Evolutionary conservation across 257 asterid species (phyloP).

Genomic region (Oldenlandia corymbosa): DNA sequence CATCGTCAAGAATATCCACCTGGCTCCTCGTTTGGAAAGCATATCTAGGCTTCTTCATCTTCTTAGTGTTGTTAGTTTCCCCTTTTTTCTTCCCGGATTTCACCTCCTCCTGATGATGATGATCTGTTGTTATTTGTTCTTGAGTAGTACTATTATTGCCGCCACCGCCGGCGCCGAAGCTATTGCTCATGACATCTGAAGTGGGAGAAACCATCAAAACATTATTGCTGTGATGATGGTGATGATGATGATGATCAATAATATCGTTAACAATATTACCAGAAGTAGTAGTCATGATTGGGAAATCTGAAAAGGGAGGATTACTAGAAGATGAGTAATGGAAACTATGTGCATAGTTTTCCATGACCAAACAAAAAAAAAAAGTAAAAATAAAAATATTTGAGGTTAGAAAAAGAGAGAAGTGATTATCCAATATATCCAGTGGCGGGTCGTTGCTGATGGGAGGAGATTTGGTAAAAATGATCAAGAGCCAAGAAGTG

Average conservation of each 20-base stretch:
- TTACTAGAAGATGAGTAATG: slow-evolving; percentile 30
- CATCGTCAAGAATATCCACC: slow-evolving; percentile 43
- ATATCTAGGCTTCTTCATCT: slow-evolving; percentile 26
- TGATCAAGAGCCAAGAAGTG: no score
- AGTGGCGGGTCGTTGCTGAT: no score
- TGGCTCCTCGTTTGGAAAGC: slow-evolving; percentile 41
- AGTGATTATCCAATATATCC: no score
- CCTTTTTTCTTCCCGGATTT: slow-evolving; percentile 22
- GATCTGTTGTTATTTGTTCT: no score
- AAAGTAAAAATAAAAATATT: no score
- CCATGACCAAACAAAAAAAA: slow-evolving; percentile 23
- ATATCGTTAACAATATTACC: background rate
- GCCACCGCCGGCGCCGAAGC: slow-evolving; percentile 9
- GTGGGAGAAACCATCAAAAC: background rate
- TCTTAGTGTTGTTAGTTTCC: no score
- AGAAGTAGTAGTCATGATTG: slow-evolving; percentile 5
- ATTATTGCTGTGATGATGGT: no score
- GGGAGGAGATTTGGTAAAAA: no score
- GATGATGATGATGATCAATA: background rate
- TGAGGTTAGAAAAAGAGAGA: no score
- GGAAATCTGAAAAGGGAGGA: no score
- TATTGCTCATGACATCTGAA: slow-evolving; percentile 17
- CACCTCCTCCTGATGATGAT: slow-evolving; percentile 12
- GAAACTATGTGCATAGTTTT: slow-evolving; percentile 25
- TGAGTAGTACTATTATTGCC: no score